phyloP scores from a whole-genome alignment of 139 green algal species.

The Monoraphidium neglectum region DNA sequence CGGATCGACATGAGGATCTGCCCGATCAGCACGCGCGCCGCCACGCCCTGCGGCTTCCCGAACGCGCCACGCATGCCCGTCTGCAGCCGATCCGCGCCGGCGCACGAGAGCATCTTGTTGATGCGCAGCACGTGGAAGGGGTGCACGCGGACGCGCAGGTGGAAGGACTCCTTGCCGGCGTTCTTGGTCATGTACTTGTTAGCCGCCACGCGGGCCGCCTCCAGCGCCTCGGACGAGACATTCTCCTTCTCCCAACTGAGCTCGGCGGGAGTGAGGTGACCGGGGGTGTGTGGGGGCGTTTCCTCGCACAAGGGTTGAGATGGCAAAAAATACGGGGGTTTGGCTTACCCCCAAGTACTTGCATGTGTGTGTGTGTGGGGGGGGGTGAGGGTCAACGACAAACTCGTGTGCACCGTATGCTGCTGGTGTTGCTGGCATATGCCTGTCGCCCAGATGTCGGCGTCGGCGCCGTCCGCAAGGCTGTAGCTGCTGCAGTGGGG shows the following conservation, averaged over 20 bases:
- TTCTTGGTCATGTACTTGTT: slow-evolving; percentile 99
- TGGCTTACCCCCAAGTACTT: too few species aligned
- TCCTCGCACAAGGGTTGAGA: too few species aligned
- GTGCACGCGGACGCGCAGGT: slow-evolving; percentile 98
- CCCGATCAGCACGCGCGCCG: slow-evolving; percentile 94
- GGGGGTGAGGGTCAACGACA: too few species aligned
- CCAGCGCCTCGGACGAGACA: slow-evolving; percentile 84
- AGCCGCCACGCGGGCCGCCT: slow-evolving; percentile 96
- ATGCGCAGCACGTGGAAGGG: slow-evolving; percentile 99
- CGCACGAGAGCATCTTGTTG: slow-evolving; percentile 99
- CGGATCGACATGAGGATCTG: slow-evolving; percentile 98
- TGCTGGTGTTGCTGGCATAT: too few species aligned
- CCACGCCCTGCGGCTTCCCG: slow-evolving; percentile 93
- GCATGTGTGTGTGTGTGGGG: too few species aligned
- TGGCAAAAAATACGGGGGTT: too few species aligned
- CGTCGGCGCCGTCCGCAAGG: too few species aligned
- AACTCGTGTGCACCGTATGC: too few species aligned
- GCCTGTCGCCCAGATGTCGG: too few species aligned
- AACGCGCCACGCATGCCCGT: slow-evolving; percentile 99
- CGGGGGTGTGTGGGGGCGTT: too few species aligned
- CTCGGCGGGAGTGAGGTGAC: too few species aligned
- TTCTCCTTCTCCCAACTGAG: slow-evolving; percentile 89
- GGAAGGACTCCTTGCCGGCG: slow-evolving; percentile 98
- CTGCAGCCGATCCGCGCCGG: slow-evolving; percentile 97
- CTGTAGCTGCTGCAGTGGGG: too few species aligned